These are phyloP conservation scores for Tylopilus subfusipes DNA, from an alignment of 768 basidiomycete genomes.

Conservation along the genomic window DNA sequence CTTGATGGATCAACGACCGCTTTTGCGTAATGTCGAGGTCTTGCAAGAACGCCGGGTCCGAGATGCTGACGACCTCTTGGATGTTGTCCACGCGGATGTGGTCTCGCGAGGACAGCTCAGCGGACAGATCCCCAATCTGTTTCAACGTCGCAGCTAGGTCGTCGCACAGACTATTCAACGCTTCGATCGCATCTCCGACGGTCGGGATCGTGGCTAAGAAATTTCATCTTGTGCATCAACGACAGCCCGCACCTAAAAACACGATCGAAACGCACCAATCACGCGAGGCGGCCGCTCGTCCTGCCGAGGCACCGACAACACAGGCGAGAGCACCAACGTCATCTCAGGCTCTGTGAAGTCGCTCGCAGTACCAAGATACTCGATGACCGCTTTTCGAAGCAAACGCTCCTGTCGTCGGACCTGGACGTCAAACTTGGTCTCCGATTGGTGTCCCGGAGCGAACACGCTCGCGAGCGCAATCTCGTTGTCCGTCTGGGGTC, in stretches of 20 bases:
- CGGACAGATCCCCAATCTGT: constrained; percentile 63
- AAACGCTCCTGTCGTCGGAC: constrained; percentile 55
- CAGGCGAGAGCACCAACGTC: constrained; percentile 64
- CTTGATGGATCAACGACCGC: constrained; percentile 59
- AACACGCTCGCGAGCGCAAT: constrained; percentile 48
- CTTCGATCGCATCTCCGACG: constrained; percentile 68
- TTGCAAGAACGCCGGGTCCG: constrained; percentile 54
- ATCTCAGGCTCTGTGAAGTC: constrained; percentile 80
- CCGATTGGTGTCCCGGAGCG: constrained; percentile 52
- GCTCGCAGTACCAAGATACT: constrained; percentile 68
- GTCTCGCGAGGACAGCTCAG: constrained; percentile 71
- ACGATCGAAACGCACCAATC: constrained; percentile 41
- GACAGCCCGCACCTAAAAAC: neutral
- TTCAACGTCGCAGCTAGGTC: constrained; percentile 61
- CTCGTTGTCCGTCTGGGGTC: constrained; percentile 67
- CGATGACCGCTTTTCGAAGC: constrained; percentile 58
- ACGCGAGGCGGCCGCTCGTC: constrained; percentile 58
- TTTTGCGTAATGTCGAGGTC: constrained; percentile 69
- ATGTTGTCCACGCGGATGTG: constrained; percentile 68
- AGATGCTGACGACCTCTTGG: constrained; percentile 54
- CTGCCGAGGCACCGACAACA: constrained; percentile 52
- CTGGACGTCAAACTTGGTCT: constrained; percentile 56
- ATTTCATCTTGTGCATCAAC: neutral
- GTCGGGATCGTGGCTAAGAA: constrained; percentile 67
- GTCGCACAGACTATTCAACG: constrained; percentile 56